Percentiles rank a stretch among this genome's conserved stretches.
These are phyloP conservation scores for Aquilaria malaccensis DNA, from an alignment of 345 rosid genomes.

Conservation along the genomic window DNA sequence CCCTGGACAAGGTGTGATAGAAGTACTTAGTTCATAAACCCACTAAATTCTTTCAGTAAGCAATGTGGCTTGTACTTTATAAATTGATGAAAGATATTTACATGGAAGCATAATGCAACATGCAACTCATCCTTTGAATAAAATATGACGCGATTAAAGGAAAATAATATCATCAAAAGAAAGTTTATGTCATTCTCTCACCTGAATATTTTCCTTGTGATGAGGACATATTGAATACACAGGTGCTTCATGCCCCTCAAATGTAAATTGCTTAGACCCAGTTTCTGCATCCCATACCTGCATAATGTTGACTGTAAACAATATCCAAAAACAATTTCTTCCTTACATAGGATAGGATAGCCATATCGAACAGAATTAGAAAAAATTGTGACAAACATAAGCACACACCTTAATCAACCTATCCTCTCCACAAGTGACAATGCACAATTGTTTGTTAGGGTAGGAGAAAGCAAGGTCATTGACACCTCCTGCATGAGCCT, in stretches of 20 bases:
- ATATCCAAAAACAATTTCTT: neutral
- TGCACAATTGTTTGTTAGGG: conserved; percentile 44
- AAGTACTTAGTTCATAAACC: no score
- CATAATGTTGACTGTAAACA: neutral
- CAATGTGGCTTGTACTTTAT: no score
- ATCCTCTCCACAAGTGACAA: conserved; percentile 68
- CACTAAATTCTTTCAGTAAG: no score
- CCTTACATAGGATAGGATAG: no score
- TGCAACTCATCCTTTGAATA: no score
- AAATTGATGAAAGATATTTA: no score
- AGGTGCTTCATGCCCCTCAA: conserved; percentile 32
- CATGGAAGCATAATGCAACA: no score
- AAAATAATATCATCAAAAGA: no score
- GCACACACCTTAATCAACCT: conserved; percentile 44
- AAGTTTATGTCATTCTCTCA: neutral
- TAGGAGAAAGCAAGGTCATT: conserved; percentile 56
- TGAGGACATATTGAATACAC: conserved; percentile 29
- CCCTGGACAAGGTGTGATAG: no score
- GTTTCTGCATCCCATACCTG: conserved; percentile 32
- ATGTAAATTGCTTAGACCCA: conserved; percentile 17
- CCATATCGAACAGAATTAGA: neutral
- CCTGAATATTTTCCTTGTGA: conserved; percentile 18
- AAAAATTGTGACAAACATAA: neutral
- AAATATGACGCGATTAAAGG: no score
- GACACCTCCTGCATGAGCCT: conserved; percentile 60